Evolutionary conservation across 1,139 yeast species (phyloP).

Genomic region (Candida tetrigidarum): DNA sequence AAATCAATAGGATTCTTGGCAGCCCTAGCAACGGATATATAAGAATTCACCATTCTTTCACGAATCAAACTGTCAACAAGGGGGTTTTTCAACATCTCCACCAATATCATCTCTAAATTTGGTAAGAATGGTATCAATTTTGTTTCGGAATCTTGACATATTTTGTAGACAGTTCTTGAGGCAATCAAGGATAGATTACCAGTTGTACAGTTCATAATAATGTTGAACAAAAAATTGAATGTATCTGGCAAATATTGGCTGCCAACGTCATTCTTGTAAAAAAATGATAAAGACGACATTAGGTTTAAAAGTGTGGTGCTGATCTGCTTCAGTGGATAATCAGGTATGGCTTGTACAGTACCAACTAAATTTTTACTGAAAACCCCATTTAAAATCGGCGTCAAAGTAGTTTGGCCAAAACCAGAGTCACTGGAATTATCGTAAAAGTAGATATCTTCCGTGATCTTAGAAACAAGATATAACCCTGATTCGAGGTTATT

Average conservation of each 20-base stretch:
- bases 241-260: slow-evolving; percentile 45
- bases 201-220: slow-evolving; percentile 28
- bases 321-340: slow-evolving; percentile 14
- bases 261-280: slow-evolving; percentile 46
- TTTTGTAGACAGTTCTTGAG: slow-evolving; percentile 60
- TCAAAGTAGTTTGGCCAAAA: slow-evolving; percentile 23
- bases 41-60: slow-evolving; percentile 62
- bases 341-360: slow-evolving; percentile 19
- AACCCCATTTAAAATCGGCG: slow-evolving; percentile 30
- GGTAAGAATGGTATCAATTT: slow-evolving; percentile 52
- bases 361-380: slow-evolving; percentile 31
- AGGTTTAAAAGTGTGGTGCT: slow-evolving; percentile 18
- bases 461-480: slow-evolving; percentile 60
- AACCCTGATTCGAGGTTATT: slow-evolving; percentile 69
- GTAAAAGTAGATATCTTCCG: slow-evolving; percentile 51
- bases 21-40: slow-evolving; percentile 63
- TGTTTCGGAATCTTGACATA: slow-evolving; percentile 63
- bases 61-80: slow-evolving; percentile 55
- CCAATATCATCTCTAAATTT: slow-evolving; percentile 53
- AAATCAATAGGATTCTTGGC: slow-evolving; percentile 44
- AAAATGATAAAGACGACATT: slow-evolving; percentile 59
- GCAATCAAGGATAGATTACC: slow-evolving; percentile 39
- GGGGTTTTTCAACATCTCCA: slow-evolving; percentile 54
- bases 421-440: slow-evolving; percentile 44
- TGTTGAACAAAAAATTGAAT: slow-evolving; percentile 50